phyloP scores from a whole-genome alignment of 1,284 basidiomycete species.

The Xerocomus minutiporus region DNA sequence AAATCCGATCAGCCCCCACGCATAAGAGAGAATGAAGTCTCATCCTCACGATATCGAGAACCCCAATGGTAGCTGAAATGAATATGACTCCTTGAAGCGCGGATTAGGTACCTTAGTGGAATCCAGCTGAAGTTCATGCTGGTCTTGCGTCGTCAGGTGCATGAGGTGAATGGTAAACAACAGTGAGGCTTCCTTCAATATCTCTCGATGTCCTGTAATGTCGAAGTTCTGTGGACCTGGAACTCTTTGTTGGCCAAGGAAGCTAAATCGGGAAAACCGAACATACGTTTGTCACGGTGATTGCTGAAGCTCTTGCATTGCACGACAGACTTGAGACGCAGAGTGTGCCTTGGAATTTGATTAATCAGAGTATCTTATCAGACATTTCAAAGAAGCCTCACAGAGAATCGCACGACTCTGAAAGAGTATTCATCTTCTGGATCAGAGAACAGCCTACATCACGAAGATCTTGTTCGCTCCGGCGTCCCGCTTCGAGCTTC shows the following conservation, averaged over 20 bases:
- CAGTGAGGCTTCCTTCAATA: slow-evolving; percentile 23
- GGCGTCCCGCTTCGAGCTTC: slow-evolving; percentile 15
- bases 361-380: background rate
- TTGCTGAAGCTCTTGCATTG: background rate
- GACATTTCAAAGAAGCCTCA: slow-evolving; percentile 8
- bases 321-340: slow-evolving; percentile 13
- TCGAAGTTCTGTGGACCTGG: slow-evolving; percentile 16
- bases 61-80: slow-evolving; percentile 36
- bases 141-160: slow-evolving; percentile 40
- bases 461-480: slow-evolving; percentile 17
- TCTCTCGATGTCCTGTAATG: slow-evolving; percentile 19
- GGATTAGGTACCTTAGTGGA: slow-evolving; percentile 38
- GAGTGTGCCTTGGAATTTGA: slow-evolving; percentile 12
- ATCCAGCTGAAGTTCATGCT: slow-evolving; percentile 40
- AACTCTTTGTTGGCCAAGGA: background rate
- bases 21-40: background rate
- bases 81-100: slow-evolving; percentile 23
- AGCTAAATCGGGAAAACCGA: background rate
- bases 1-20: slow-evolving; percentile 1
- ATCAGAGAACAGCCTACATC: slow-evolving; percentile 23
- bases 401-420: slow-evolving; percentile 17
- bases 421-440: slow-evolving; percentile 21
- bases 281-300: slow-evolving; percentile 5
- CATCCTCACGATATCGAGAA: slow-evolving; percentile 36
- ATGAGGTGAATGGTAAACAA: slow-evolving; percentile 38